Evolutionary conservation across 305 asterid genomes (phyloP).

Genomic region (Withania somnifera): DNA sequence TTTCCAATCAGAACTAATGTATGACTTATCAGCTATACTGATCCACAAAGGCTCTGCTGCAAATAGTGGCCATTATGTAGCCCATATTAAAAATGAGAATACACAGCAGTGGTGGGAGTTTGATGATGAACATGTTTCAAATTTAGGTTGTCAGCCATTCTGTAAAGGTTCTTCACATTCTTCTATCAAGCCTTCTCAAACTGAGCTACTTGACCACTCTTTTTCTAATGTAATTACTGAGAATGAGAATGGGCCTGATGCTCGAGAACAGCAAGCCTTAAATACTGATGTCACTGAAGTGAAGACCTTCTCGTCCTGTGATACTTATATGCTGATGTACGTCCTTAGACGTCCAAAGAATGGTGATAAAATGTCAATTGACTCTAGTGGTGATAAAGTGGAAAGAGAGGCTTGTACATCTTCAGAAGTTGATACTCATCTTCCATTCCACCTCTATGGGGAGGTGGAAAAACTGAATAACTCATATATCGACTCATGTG

Average conservation of each 20-base stretch:
- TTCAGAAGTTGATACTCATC: slow-evolving; percentile 28
- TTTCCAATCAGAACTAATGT: slow-evolving; percentile 44
- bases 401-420: slow-evolving; percentile 29
- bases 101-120: slow-evolving; percentile 97
- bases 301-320: slow-evolving; percentile 67
- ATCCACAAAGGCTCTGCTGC: slow-evolving; percentile 98
- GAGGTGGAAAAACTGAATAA: slow-evolving; percentile 54
- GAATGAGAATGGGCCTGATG: slow-evolving; percentile 30
- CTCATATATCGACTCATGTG: slow-evolving; percentile 46
- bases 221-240: slow-evolving; percentile 25
- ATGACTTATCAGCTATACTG: slow-evolving; percentile 89
- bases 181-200: slow-evolving; percentile 37
- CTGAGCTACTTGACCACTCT: slow-evolving; percentile 32
- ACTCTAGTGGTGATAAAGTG: slow-evolving; percentile 18
- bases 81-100: slow-evolving; percentile 80
- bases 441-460: slow-evolving; percentile 59
- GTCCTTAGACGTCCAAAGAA: slow-evolving; percentile 37
- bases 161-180: slow-evolving; percentile 38
- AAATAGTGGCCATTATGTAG: slow-evolving; percentile 91
- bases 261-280: slow-evolving; percentile 24
- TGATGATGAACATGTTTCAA: slow-evolving; percentile 85
- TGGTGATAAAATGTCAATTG: slow-evolving; percentile 17
- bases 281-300: slow-evolving; percentile 33
- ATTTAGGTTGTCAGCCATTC: slow-evolving; percentile 79
- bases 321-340: slow-evolving; percentile 98